Base-by-base conservation (phyloP, 1,139 yeast species). In the Candida smagusa region DNA sequence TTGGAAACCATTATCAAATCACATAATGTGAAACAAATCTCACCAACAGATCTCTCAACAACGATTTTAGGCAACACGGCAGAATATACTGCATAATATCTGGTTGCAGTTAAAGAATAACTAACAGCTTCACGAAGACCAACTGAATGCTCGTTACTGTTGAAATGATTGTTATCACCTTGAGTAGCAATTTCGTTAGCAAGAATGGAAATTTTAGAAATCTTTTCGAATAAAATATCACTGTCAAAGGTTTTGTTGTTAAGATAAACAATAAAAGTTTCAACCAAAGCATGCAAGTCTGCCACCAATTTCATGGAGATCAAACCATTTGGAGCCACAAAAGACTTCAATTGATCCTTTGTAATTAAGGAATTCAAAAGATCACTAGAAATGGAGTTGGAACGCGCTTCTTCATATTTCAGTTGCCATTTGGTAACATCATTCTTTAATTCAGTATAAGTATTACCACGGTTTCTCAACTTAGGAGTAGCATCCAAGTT, bases 31-130 rank as follows among this genome's bases (percentile, higher is more conserved):
- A 82, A 83, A 9, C 82, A 72, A 33, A 90, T 64, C 53, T 89
- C 96, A 26, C 87, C 77, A 8, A 88, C 67, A 0, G 97, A 84
- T 21, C 90, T 79, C 59, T 88, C 87, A 28, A 90, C 71, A 7
- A 89, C 74, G 26, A 85, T 67, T 39, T 74, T 74, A 1, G 97
- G 97, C 37, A 88, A 63, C 9, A 86, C 54, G 7, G 74, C 74
- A 5, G 76, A 68, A 44, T 85, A 81, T 6, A 80, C 65, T 1
- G 87, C 80, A 58, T 70, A 86, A 55, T 88, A 88, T 52, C 96
- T 74, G 0, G 95, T 77, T 0, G 92, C 77, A 4, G 96, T 81
- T 35, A 90, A 78, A 1, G 84, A 75, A 61, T 84, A 89, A 22
- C 89, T 80, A 9, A 86, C 77, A 0, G 95, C 74, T 35, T 84